phyloP scores from a whole-genome alignment of 208 protist genomes.

The Leishmania braziliensis region DNA sequence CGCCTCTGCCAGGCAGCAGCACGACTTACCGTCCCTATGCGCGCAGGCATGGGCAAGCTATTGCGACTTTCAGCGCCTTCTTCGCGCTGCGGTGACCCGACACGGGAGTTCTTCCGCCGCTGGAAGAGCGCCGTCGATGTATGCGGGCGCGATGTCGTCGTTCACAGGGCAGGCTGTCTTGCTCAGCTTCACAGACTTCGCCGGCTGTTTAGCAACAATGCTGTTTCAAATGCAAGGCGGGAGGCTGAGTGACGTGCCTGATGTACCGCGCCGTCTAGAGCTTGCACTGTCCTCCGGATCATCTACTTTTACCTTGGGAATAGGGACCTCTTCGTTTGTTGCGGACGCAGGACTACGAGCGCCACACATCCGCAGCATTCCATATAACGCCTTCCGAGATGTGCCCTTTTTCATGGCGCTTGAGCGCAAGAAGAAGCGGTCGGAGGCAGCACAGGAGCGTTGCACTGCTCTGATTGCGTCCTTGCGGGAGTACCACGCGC shows the following conservation, averaged over 20 bases:
- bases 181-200: slow-evolving; percentile 23
- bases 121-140: background rate
- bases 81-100: slow-evolving; percentile 1
- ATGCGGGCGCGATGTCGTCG: background rate
- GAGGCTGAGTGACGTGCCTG: slow-evolving; percentile 22
- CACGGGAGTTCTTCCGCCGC: background rate
- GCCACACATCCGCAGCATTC: slow-evolving; percentile 5
- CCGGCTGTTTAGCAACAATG: slow-evolving; percentile 26
- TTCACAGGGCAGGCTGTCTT: background rate
- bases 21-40: slow-evolving; percentile 10
- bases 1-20: background rate
- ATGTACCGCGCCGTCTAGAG: slow-evolving; percentile 30
- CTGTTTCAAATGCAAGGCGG: slow-evolving; percentile 9
- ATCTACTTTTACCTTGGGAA: background rate
- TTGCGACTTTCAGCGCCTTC: slow-evolving; percentile 15
- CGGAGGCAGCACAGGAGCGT: slow-evolving; percentile 9
- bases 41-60: slow-evolving; percentile 14
- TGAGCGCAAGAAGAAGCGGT: slow-evolving; percentile 21
- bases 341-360: background rate
- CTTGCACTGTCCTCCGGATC: slow-evolving; percentile 14
- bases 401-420: slow-evolving; percentile 26
- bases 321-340: background rate
- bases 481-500: slow-evolving; percentile 9
- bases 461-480: slow-evolving; percentile 17
- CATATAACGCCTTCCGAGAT: slow-evolving; percentile 32